Percentiles rank a stretch among this genome's conserved stretches.
phyloP scores from a whole-genome alignment of 2,329 filamentous ascomycete genomes.

The Leptographium flavum region DNA sequence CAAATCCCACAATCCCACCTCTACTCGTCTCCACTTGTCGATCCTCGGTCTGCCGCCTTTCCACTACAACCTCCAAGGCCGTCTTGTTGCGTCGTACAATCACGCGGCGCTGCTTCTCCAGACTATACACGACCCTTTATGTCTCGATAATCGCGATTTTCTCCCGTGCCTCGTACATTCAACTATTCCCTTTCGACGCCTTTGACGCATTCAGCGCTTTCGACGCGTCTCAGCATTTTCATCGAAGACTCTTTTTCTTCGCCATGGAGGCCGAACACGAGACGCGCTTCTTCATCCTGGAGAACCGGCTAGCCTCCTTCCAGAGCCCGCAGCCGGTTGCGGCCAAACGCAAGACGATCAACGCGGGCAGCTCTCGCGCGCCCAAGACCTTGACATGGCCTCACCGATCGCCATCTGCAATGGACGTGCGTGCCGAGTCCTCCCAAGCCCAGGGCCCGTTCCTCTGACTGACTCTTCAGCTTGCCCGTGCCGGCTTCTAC shows the following conservation, averaged over 20 bases:
- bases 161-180: not conserved
- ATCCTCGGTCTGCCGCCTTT: not conserved
- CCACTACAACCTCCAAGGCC: not conserved
- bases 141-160: not conserved
- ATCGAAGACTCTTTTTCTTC: not conserved
- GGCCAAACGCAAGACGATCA: slow-evolving; percentile 56
- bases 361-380: slow-evolving; percentile 41
- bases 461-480: slow-evolving; percentile 29
- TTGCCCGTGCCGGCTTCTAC: slow-evolving; percentile 84
- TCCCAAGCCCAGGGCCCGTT: slow-evolving; percentile 16
- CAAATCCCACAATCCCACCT: not conserved
- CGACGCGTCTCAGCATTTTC: slow-evolving; percentile 1
- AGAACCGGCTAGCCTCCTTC: slow-evolving; percentile 73
- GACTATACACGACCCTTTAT: not conserved
- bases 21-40: not conserved
- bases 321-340: slow-evolving; percentile 42
- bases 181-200: not conserved
- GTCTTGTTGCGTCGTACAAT: not conserved
- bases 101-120: not conserved
- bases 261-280: slow-evolving; percentile 20
- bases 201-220: not conserved
- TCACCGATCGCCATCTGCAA: slow-evolving; percentile 51
- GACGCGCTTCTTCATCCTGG: slow-evolving; percentile 46
- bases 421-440: slow-evolving; percentile 37
- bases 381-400: slow-evolving; percentile 60